A percentile compares a stretch with the other conserved stretches of the same genome.
phyloP scores from a whole-genome alignment of 768 basidiomycete genomes.

The Agrocybe pediades region DNA sequence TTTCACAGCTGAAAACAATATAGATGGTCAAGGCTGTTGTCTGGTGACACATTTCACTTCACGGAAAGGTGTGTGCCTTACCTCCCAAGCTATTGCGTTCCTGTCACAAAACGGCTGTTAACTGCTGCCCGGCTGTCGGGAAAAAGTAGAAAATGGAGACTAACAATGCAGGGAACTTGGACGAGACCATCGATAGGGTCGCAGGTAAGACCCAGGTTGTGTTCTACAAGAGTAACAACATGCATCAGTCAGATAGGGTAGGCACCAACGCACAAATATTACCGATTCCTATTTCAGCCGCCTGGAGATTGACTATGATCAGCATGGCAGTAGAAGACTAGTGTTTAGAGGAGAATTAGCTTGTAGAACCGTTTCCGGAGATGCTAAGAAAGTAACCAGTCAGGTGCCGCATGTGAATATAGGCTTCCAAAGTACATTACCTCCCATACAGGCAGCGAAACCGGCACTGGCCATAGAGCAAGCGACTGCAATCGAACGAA shows the following conservation, averaged over 20 bases:
- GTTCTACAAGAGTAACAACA: conserved; percentile 49
- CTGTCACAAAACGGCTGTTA: conserved; percentile 29
- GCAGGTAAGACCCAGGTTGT: conserved; percentile 88
- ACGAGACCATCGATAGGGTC: conserved; percentile 94
- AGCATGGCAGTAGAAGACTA: not conserved
- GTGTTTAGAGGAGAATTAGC: conserved; percentile 32
- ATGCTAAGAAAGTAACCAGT: conserved; percentile 41
- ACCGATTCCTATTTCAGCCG: conserved; percentile 93
- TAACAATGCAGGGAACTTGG: conserved; percentile 93
- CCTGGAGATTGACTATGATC: conserved; percentile 34
- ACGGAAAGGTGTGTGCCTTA: conserved; percentile 25
- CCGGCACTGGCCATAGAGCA: conserved; percentile 96
- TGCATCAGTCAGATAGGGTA: not conserved
- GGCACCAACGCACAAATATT: conserved; percentile 11
- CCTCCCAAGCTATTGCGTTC: conserved; percentile 88
- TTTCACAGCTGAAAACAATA: conserved; percentile 68
- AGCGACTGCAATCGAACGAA: conserved; percentile 58
- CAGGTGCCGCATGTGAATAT: conserved; percentile 3
- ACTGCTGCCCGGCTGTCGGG: not conserved
- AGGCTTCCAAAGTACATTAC: conserved; percentile 30
- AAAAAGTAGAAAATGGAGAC: conserved; percentile 24
- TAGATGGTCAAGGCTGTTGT: not conserved
- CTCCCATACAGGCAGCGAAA: conserved; percentile 94
- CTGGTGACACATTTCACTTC: not conserved
- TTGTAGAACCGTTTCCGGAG: conserved; percentile 82